These are phyloP conservation scores for Eleusine coracana DNA, from an alignment of 176 grass and related monocot species.

Conservation along the genomic window DNA sequence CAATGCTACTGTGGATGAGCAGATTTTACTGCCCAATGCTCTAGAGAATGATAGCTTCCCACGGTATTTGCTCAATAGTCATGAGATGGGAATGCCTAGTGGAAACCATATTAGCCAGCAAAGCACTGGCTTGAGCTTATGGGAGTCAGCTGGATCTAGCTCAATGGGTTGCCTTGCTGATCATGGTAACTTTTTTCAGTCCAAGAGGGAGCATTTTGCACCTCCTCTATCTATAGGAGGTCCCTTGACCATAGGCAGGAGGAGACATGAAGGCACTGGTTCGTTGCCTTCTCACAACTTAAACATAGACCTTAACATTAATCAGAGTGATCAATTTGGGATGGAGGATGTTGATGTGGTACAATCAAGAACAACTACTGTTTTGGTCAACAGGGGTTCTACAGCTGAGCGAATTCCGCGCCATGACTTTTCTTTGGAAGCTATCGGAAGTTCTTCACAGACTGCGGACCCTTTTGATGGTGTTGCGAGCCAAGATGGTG, in stretches of 20 bases:
- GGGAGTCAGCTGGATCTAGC: slow-evolving; percentile 64
- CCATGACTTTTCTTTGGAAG: slow-evolving; percentile 30
- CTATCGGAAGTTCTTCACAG: slow-evolving; percentile 31
- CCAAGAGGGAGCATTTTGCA: slow-evolving; percentile 51
- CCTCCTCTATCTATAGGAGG: slow-evolving; percentile 43
- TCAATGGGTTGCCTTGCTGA: slow-evolving; percentile 48
- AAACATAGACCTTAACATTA: slow-evolving; percentile 62
- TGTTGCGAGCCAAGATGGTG: slow-evolving; percentile 9
- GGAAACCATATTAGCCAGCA: slow-evolving; percentile 44
- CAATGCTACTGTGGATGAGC: slow-evolving; percentile 43
- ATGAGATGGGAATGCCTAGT: slow-evolving; percentile 42
- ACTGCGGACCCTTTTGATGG: slow-evolving; percentile 34
- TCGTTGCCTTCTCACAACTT: slow-evolving; percentile 49
- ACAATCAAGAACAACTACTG: slow-evolving; percentile 37
- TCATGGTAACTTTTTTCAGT: slow-evolving; percentile 37
- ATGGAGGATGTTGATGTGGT: slow-evolving; percentile 41
- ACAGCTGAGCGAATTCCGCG: slow-evolving; percentile 6
- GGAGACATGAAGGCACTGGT: slow-evolving; percentile 48
- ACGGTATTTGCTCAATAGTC: slow-evolving; percentile 46
- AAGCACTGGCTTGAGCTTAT: slow-evolving; percentile 47
- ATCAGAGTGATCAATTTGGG: slow-evolving; percentile 59
- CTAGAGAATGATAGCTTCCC: slow-evolving; percentile 49
- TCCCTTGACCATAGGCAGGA: slow-evolving; percentile 46
- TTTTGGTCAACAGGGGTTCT: slow-evolving; percentile 30
- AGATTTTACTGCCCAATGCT: slow-evolving; percentile 42